Base-by-base conservation (phyloP, 2,329 filamentous ascomycete species). In the Penicillium sp. region DNA sequence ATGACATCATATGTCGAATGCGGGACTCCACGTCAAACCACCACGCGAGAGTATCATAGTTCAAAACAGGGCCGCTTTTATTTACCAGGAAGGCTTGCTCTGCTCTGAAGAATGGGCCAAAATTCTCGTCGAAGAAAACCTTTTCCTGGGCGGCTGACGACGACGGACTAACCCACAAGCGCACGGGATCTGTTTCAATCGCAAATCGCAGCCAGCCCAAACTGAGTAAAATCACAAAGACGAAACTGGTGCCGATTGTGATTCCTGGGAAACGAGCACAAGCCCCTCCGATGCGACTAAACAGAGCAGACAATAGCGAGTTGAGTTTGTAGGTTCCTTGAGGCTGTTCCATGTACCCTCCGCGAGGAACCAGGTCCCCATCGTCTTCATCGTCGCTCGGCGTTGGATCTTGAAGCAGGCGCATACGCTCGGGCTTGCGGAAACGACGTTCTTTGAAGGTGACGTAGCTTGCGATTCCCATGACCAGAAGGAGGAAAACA, bases 51-150 rank as follows among this genome's bases (percentile, higher is more conserved):
- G 87, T 96, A 7, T 96, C 88, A 57, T 94, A 93, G 66, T 81
- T 90, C 48, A 98, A 72, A 1, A 97, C 89, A 0, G 89, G 87
- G 0, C 86, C 83, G 3, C 83, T 77, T 0, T 80, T 90, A 54
- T 97, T 98, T 52, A 97, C 89, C 11, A 98, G 69, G 67, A 98
- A 98, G 0, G 84, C 82, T 70, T 98, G 93, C 67, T 98, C 88
- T 0, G 90, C 86, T 36, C 93, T 86, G 70, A 93, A 98, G 64
- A 98, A 98, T 0, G 91, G 90, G 0, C 93, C 94, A 65, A 98
- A 98, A 59, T 89, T 90, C 33, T 80, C 68, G 65, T 98, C 94
- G 56, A 97, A 98, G 65, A 94, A 98, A 1, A 80, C 79, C 72
- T 98, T 98, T 66, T 98, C 91, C 64, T 89, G 80, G 0, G 93